Base-by-base conservation (phyloP, 805 yeast species). In the Metschnikowia santaceciliae region DNA sequence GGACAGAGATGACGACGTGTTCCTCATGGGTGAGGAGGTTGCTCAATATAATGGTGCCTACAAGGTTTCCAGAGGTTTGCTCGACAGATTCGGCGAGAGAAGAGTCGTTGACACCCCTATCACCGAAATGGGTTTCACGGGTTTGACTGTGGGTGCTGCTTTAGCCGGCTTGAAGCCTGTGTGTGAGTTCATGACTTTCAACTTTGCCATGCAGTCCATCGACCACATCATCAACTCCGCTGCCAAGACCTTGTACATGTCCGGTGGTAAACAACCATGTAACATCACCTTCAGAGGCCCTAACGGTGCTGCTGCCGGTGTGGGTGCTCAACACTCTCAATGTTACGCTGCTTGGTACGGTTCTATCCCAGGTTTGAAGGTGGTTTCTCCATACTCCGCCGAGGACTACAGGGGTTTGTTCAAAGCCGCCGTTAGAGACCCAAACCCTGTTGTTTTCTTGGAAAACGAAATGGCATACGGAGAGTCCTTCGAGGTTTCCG, bases 281-380 rank as follows among this genome's bases (percentile, higher is more conserved):
- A 91, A 89, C 75, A 89, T 92, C 67, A 91, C 96, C 49, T 94
- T 94, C 81, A 86, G 99, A 77, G 99, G 99, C 66, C 98, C 99
- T 55, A 94, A 94, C 74, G 99, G 99, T 75, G 97, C 99, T 46
- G 97, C 99, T 61, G 97, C 97, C 46, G 98, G 98, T 82, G 99
- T 94, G 62, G 99, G 83, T 63, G 99, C 99, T 53, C 99, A 94
- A 77, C 99, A 94, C 77, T 94, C 99, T 26, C 99, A 94, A 77
- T 96, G 90, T 76, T 94, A 83, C 72, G 80, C 96, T 50, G 90
- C 97, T 49, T 94, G 99, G 99, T 94, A 94, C 76, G 98, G 97
- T 60, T 78, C 95, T 47, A 90, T 94, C 63, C 99, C 99, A 54
- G 99, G 99, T 70, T 80, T 94, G 70, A 94, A 94, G 79, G 99